phyloP scores from a whole-genome alignment of 306 rosid genomes.

The Vigna angularis region DNA sequence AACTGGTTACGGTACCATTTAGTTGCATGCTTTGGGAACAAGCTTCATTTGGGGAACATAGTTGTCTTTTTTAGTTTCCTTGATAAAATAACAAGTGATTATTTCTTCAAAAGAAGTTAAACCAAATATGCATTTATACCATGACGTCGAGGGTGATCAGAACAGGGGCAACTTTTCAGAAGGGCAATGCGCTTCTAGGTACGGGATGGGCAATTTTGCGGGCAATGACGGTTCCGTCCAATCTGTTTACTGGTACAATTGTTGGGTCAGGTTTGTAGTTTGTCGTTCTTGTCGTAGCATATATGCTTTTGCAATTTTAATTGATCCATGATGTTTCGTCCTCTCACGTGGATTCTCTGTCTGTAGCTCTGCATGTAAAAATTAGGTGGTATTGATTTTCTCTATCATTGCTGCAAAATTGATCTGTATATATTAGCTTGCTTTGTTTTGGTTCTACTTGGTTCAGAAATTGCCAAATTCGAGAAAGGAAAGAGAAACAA shows the following conservation, averaged over 20 bases:
- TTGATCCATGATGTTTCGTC: constrained; percentile 53
- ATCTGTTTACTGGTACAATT: constrained; percentile 57
- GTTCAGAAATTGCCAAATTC: constrained; percentile 28
- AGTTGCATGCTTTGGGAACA: constrained; percentile 1
- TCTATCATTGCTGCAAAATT: constrained; percentile 53
- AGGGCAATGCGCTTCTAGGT: constrained; percentile 65
- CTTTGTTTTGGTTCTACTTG: constrained; percentile 40
- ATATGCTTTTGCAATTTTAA: constrained; percentile 55
- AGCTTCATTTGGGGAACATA: not conserved
- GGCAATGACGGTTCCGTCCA: constrained; percentile 67
- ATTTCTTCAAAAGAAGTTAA: not conserved
- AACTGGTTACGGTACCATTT: constrained; percentile 56
- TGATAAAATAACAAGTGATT: not conserved
- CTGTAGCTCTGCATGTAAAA: constrained; percentile 58
- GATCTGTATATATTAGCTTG: constrained; percentile 54
- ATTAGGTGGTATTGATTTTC: constrained; percentile 55
- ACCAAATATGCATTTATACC: constrained; percentile 22
- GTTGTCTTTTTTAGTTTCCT: not conserved
- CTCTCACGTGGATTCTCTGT: constrained; percentile 56
- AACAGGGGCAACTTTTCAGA: constrained; percentile 55
- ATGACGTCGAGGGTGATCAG: constrained; percentile 40
- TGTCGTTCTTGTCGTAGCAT: constrained; percentile 58
- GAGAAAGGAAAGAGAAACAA: not conserved
- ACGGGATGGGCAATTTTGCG: constrained; percentile 78
- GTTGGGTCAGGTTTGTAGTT: constrained; percentile 71